Evolutionary conservation across 495 filamentous ascomycete genomes (phyloP), one percentile per base, ranked within the genome.

Genomic region (Halenospora varia): DNA sequence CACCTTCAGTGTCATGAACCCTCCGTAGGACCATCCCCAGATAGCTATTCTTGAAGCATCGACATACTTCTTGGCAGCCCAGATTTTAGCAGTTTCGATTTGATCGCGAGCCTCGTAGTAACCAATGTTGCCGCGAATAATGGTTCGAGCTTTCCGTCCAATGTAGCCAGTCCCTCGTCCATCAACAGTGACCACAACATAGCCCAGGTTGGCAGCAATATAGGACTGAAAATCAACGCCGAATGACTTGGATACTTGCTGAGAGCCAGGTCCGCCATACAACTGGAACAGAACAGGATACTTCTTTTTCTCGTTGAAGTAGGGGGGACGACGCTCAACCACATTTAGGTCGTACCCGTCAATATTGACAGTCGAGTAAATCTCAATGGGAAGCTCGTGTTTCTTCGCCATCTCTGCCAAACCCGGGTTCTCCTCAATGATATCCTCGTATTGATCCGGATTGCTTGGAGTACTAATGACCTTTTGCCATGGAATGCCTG

Each of bases 11-110:
- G 94, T 90, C 84, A 90, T 92, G 77, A 96, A 98, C 17, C 94
- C 94, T 29, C 94, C 94, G 66, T 92, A 98, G 60, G 88, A 94
- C 94, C 94, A 98, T 35, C 94, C 94, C 94, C 94, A 98, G 65
- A 98, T 96, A 0, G 92, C 93, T 56, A 98, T 83, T 26, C 86
- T 79, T 10, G 81, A 73, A 57, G 80, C 78, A 70, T 97, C 95
- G 3, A 96, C 87, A 69, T 97, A 97, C 24, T 77, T 67, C 75
- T 94, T 96, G 41, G 71, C 67, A 0, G 84, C 86, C 89, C 89
- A 97, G 52, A 88, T 82, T 75, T 93, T 90, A 17, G 89, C 94
- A 3, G 91, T 88, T 6, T 85, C 87, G 54, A 98, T 97, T 70
- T 98, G 94, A 67, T 97, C 95, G 26, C 81, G 77, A 9, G 90